phyloP scores from a whole-genome alignment of 768 basidiomycete genomes.

The Boletus tylopilopsis region DNA sequence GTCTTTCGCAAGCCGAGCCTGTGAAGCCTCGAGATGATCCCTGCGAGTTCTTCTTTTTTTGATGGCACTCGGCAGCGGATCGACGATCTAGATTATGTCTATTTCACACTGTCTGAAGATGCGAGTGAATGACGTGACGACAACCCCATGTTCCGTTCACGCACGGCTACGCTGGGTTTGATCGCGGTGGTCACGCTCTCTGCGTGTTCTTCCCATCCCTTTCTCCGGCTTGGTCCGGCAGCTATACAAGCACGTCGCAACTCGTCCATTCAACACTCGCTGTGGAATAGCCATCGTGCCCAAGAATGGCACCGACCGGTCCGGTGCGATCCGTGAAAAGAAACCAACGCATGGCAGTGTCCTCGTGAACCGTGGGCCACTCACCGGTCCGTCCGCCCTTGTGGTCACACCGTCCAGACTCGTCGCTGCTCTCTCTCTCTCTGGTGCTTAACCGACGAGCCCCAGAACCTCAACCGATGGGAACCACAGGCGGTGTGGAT shows the following conservation, averaged over 20 bases:
- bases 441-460: no score
- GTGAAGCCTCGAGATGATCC: constrained; percentile 81
- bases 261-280: constrained; percentile 70
- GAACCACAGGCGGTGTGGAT: constrained; percentile 78
- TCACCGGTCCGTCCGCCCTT: constrained; percentile 66
- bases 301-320: constrained; percentile 63
- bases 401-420: constrained; percentile 67
- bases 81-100: constrained; percentile 54
- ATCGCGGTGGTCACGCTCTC: constrained; percentile 50
- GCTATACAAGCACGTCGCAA: constrained; percentile 62
- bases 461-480: no score
- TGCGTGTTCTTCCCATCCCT: constrained; percentile 22
- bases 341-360: neutral
- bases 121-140: constrained; percentile 1
- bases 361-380: constrained; percentile 19
- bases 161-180: constrained; percentile 55
- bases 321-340: constrained; percentile 57
- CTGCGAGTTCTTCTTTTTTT: constrained; percentile 76
- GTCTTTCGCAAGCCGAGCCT: constrained; percentile 77
- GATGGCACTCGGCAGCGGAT: constrained; percentile 64
- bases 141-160: constrained; percentile 11
- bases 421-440: constrained; percentile 58
- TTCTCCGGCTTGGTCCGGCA: constrained; percentile 26
- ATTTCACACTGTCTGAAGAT: constrained; percentile 19
- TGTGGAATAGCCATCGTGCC: constrained; percentile 79